Conservation (phyloP, 306 rosid genomes). For the Phaseolus lunatus region DNA sequence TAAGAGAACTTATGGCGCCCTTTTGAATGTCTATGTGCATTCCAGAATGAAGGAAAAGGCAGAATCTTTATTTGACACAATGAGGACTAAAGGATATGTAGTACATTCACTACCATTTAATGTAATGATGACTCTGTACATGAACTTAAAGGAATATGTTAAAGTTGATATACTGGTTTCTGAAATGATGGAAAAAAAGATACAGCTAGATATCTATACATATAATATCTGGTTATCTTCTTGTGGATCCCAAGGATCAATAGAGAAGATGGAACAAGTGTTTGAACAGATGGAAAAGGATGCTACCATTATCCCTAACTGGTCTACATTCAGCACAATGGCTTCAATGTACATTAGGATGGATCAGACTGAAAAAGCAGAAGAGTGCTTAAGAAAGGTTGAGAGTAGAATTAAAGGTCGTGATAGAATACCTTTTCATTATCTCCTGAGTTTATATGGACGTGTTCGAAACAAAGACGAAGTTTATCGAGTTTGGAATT, state of each 20-base stretch:
- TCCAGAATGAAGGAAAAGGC: constrained; percentile 71
- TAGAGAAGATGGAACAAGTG: constrained; percentile 82
- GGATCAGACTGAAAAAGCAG: constrained; percentile 77
- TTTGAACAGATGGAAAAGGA: constrained; percentile 81
- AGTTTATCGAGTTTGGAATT: constrained; percentile 82
- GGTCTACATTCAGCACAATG: constrained; percentile 93
- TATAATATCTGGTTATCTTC: constrained; percentile 95
- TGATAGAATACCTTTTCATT: constrained; percentile 87
- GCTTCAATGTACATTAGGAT: constrained; percentile 90
- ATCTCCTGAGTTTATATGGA: constrained; percentile 87
- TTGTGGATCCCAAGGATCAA: constrained; percentile 74
- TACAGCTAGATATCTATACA: constrained; percentile 81
- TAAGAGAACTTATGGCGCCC: constrained; percentile 80
- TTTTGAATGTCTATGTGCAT: constrained; percentile 81
- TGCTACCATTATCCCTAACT: constrained; percentile 72
- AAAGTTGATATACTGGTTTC: constrained; percentile 77
- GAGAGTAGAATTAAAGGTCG: constrained; percentile 86
- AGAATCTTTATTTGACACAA: constrained; percentile 74
- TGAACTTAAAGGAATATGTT: constrained; percentile 80
- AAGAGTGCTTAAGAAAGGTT: constrained; percentile 73
- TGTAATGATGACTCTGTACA: constrained; percentile 97
- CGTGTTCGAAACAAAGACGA: constrained; percentile 79
- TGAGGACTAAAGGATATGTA: constrained; percentile 77
- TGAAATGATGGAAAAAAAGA: constrained; percentile 73
- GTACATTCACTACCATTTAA: constrained; percentile 78